Base-by-base conservation (phyloP, 2,329 filamentous ascomycete genomes). In the Ampelomyces quisqualis region DNA sequence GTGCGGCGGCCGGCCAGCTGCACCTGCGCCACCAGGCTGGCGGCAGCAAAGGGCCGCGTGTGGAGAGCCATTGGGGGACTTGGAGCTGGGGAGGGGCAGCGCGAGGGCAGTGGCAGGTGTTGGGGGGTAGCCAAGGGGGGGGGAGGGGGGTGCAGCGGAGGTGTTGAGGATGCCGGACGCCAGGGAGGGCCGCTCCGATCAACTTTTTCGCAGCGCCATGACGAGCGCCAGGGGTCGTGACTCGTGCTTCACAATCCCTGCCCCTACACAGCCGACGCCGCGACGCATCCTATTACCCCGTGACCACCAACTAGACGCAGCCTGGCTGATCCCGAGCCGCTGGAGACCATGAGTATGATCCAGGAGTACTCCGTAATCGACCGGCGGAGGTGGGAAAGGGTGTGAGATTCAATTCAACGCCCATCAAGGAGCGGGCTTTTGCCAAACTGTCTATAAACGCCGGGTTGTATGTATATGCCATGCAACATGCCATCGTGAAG, bases 231-330 rank as follows among this genome's bases (percentile, higher is more conserved):
- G n/a, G n/a, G n/a, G n/a, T n/a, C n/a, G n/a, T n/a, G n/a, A n/a
- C n/a, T n/a, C n/a, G n/a, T n/a, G n/a, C n/a, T n/a, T n/a, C n/a
- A n/a, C n/a, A n/a, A n/a, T n/a, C 62, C 69, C 34, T 82, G 78
- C 41, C 72, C 73, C 0, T 81, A 78, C 77, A 82, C 81, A 58
- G 79, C 79, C 2, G 68, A 73, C 20, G 78, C 79, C 3, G 79
- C 2, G 68, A 73, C 20, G 78, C 79, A 3, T 75, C 69, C 29
- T 82, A 82, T 58, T 81, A 81, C 58, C 76, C 71, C 15, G 62
- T 82, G 40, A 73, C 69, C 8, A 68, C 74, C 7, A 73, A 74
- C 35, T 76, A 72, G 26, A 68, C 45, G 77, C 75, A 2, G 79
- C 78, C 0, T 82, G 79, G 79, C 81, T 49, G 82, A 82, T 47